Percentiles rank a stretch among this genome's conserved stretches.
phyloP scores from a whole-genome alignment of 179 eudicot genomes.

The Heliamphora pulchella region DNA sequence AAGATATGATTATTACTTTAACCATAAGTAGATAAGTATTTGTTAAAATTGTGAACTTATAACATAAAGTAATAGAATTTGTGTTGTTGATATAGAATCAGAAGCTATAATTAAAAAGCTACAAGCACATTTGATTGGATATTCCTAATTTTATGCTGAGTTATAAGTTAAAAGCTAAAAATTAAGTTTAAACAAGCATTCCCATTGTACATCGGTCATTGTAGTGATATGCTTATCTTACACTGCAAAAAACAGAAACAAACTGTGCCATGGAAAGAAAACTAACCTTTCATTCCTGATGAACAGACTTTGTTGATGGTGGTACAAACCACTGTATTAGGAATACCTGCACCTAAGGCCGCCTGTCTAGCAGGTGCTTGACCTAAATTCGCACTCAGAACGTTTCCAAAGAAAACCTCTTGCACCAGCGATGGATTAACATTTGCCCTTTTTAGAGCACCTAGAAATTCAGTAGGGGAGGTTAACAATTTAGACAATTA shows the following conservation, averaged over 20 bases:
- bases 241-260: background rate
- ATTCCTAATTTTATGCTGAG: no score
- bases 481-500: constrained; percentile 10
- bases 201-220: background rate
- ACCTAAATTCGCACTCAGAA: constrained; percentile 90
- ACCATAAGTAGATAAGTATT: no score
- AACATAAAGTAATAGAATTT: no score
- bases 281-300: constrained; percentile 98
- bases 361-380: constrained; percentile 99
- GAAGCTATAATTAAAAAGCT: no score
- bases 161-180: no score
- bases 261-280: background rate
- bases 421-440: constrained; percentile 83
- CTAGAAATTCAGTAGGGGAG: constrained; percentile 26
- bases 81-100: no score
- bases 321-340: constrained; percentile 78
- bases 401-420: constrained; percentile 92
- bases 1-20: no score
- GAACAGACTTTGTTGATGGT: constrained; percentile 95
- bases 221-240: no score
- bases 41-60: no score
- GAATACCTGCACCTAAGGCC: constrained; percentile 86
- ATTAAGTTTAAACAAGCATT: no score
- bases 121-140: no score
- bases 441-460: constrained; percentile 76